Conservation (phyloP, 768 basidiomycete genomes). For the Boletellus sp. region DNA sequence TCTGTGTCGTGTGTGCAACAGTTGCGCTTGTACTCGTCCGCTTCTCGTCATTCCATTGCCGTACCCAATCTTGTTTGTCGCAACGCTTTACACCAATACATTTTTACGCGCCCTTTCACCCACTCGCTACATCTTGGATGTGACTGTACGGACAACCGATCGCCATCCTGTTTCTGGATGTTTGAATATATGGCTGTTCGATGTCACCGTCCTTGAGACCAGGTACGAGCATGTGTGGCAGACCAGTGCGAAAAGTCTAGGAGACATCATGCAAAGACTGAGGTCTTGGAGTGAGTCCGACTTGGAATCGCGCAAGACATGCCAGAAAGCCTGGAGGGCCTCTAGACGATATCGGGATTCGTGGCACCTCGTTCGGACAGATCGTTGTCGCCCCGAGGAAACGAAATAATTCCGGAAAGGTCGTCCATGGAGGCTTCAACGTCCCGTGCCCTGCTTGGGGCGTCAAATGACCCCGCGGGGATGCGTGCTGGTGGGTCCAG, state of each 20-base stretch:
- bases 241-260: neutral
- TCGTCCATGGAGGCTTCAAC: neutral
- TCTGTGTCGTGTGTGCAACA: slow-evolving; percentile 18
- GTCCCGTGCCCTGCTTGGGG: neutral
- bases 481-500: neutral
- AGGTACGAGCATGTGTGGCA: neutral
- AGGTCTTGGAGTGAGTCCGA: neutral
- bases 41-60: slow-evolving; percentile 9
- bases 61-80: slow-evolving; percentile 14
- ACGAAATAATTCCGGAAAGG: neutral
- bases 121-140: slow-evolving; percentile 13
- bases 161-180: slow-evolving; percentile 5
- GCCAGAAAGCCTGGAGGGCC: neutral
- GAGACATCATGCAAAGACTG: neutral
- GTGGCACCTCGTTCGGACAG: neutral
- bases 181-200: neutral
- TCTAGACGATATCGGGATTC: neutral
- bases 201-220: neutral
- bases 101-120: slow-evolving; percentile 6
- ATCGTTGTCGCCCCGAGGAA: neutral
- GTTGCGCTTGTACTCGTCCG: slow-evolving; percentile 20
- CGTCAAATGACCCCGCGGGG: neutral
- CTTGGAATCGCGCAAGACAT: neutral
- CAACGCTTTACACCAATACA: slow-evolving; percentile 22
- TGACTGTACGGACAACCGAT: slow-evolving; percentile 20